Evolutionary conservation across 805 yeast genomes (phyloP).

Genomic region (Lipomyces starkeyi): DNA sequence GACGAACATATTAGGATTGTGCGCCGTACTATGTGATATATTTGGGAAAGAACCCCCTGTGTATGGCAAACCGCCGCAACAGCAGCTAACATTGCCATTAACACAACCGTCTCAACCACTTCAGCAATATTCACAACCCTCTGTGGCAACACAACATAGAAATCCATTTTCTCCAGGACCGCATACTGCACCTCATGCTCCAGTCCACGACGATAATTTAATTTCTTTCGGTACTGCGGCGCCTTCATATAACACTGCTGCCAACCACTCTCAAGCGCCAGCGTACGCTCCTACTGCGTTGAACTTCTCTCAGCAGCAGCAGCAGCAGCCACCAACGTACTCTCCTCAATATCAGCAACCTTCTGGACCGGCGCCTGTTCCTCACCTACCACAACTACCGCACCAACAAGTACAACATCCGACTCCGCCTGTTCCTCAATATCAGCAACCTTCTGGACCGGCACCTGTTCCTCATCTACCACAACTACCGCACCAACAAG

Average conservation of each 20-base stretch:
- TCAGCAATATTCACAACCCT: constrained; percentile 10
- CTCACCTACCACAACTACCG: constrained; percentile 5
- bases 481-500: constrained; percentile 2
- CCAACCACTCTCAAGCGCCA: background rate
- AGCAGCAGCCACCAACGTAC: constrained; percentile 5
- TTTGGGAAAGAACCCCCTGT: constrained; percentile 57
- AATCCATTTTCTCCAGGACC: background rate
- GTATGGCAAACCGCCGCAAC: constrained; percentile 46
- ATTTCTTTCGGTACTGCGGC: background rate
- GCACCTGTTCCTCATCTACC: background rate
- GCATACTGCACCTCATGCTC: constrained; percentile 9
- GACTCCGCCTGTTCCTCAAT: constrained; percentile 8
- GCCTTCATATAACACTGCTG: background rate
- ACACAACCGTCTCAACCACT: constrained; percentile 6
- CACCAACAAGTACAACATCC: background rate
- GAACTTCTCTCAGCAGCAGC: constrained; percentile 10
- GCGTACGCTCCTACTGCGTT: background rate
- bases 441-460: background rate
- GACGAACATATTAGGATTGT: constrained; percentile 45
- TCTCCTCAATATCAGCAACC: constrained; percentile 5
- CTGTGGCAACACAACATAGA: background rate
- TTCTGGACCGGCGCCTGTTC: background rate
- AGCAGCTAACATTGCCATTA: constrained; percentile 8
- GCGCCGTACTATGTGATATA: constrained; percentile 46
- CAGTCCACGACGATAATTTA: background rate